Conservation (phyloP, 1,284 basidiomycete species). For the Malassezia psittaci region DNA sequence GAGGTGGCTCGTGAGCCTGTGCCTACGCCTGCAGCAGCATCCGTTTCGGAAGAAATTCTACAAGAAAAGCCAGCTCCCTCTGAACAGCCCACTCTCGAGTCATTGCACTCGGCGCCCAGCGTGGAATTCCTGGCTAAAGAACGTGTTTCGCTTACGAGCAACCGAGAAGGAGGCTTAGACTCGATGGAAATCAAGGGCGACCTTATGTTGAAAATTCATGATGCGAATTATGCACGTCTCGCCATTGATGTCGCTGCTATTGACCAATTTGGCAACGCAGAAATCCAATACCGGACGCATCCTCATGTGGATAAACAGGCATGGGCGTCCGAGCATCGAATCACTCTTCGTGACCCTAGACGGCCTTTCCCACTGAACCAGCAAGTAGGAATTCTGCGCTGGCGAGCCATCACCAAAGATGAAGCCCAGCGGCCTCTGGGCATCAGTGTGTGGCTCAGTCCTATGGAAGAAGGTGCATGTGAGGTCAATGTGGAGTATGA, state of each 20-base stretch:
- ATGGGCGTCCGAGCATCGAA: conserved; percentile 57
- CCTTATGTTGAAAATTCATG: conserved; percentile 77
- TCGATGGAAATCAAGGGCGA: conserved; percentile 85
- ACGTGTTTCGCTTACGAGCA: conserved; percentile 65
- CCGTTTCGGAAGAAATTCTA: neutral
- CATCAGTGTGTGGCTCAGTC: conserved; percentile 92
- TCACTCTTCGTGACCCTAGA: conserved; percentile 73
- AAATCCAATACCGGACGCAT: conserved; percentile 84
- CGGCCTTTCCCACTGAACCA: conserved; percentile 80
- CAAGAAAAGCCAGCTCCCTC: too few species aligned
- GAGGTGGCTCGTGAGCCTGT: neutral
- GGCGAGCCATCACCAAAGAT: conserved; percentile 81
- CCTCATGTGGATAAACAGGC: conserved; percentile 83
- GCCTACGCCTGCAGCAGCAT: neutral
- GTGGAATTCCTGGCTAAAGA: conserved; percentile 80
- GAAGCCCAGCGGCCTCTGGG: conserved; percentile 81
- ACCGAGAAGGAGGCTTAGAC: conserved; percentile 81
- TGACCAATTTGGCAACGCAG: conserved; percentile 58
- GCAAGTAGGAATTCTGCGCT: conserved; percentile 66
- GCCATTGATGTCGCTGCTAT: conserved; percentile 57
- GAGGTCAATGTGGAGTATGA: conserved; percentile 96
- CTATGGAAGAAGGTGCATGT: conserved; percentile 63
- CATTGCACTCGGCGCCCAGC: conserved; percentile 49
- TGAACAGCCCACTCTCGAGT: neutral
- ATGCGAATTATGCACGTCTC: conserved; percentile 65